A percentile compares a stretch with the other conserved stretches of the same genome.
Evolutionary conservation across 441 rosid genomes (phyloP).

Genomic region (Adansonia madagascariensis): DNA sequence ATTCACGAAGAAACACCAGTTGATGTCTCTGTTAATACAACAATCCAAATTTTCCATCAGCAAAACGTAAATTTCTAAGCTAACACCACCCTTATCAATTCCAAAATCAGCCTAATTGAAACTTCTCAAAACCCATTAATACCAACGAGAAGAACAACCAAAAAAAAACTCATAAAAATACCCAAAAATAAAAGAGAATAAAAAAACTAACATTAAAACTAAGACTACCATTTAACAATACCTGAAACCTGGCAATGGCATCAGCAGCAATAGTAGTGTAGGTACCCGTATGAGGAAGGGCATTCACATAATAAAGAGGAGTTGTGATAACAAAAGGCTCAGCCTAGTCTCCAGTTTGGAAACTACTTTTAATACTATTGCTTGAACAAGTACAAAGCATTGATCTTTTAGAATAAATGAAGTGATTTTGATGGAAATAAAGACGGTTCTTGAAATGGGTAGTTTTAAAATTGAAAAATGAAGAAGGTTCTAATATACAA

Average conservation of each 20-base stretch:
- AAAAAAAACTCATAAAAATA: not conserved
- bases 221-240: constrained; percentile 27
- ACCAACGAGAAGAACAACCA: not conserved
- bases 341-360: constrained; percentile 34
- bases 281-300: constrained; percentile 99
- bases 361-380: constrained; percentile 18
- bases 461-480: constrained; percentile 38
- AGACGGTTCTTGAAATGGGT: constrained; percentile 48
- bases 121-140: not conserved
- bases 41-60: not conserved
- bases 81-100: not conserved
- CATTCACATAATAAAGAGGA: constrained; percentile 97
- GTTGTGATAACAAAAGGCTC: constrained; percentile 81
- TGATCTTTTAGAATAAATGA: constrained; percentile 45
- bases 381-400: constrained; percentile 51
- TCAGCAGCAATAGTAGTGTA: constrained; percentile 97
- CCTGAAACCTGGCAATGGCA: constrained; percentile 95
- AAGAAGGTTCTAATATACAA: constrained; percentile 54
- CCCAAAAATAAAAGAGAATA: not conserved
- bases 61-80: not conserved
- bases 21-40: not conserved
- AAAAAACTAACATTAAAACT: not conserved
- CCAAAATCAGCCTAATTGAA: not conserved
- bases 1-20: not conserved
- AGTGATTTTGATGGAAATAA: constrained; percentile 40